Percentiles rank a stretch among this genome's conserved stretches.
phyloP scores from a whole-genome alignment of 257 asterid species.

The Capsicum baccatum region DNA sequence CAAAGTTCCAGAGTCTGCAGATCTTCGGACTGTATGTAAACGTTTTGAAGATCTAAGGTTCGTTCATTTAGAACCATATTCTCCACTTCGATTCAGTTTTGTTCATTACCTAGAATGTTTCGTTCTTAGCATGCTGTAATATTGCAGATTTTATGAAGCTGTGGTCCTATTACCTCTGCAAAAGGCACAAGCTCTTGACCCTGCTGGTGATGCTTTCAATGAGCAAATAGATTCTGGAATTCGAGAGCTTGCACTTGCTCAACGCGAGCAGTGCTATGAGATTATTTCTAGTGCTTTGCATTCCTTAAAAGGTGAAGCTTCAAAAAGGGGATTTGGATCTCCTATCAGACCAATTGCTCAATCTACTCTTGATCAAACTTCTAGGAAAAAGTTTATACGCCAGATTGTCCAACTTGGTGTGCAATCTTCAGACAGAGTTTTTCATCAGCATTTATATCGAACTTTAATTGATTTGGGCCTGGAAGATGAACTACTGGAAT shows the following conservation, averaged over 20 bases:
- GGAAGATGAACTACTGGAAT: constrained; percentile 89
- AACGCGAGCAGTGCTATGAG: constrained; percentile 88
- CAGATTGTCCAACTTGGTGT: constrained; percentile 97
- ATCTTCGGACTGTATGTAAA: constrained; percentile 84
- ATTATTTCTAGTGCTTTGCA: constrained; percentile 74
- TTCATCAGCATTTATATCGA: constrained; percentile 83
- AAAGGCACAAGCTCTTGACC: constrained; percentile 90
- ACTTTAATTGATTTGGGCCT: constrained; percentile 83
- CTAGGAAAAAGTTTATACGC: constrained; percentile 74
- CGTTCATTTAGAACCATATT: constrained; percentile 33
- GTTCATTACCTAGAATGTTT: constrained; percentile 24
- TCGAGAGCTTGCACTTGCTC: constrained; percentile 80
- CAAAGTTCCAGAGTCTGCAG: constrained; percentile 90
- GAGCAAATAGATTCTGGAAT: constrained; percentile 76
- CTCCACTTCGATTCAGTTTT: constrained; percentile 27
- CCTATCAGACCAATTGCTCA: constrained; percentile 75
- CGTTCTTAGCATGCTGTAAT: constrained; percentile 33
- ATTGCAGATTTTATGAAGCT: constrained; percentile 95
- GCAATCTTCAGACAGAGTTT: constrained; percentile 85
- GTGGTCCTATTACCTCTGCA: constrained; percentile 91
- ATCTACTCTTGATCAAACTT: constrained; percentile 77
- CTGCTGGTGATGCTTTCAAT: constrained; percentile 88
- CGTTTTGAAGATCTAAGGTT: constrained; percentile 97
- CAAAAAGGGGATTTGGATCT: constrained; percentile 79
- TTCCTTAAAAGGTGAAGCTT: constrained; percentile 72